Evolutionary conservation across 164 flowering plant genomes (phyloP), one percentile per base, ranked within the genome.

Genomic region (Santalum album): DNA sequence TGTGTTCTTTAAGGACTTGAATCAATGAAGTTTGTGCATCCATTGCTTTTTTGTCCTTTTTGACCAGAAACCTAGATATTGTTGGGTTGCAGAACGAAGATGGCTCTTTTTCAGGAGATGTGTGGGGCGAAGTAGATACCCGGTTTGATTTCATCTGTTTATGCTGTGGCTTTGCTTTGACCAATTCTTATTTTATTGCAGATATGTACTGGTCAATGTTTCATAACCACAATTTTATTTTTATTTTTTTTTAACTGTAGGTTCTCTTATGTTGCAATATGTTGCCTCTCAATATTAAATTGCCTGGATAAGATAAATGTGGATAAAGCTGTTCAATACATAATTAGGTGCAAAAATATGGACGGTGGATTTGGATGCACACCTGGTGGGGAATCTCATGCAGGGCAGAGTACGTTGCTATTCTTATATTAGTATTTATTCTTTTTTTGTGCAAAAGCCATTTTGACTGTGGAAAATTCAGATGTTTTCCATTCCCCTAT

Each of bases 341-440:
- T 91, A 27, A 75, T 88, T 21, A 88, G 95, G 63, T 91, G 96
- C 80, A 82, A 86, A 77, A 91, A 88, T 68, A 23, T 82, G 52
- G 95, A 91, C 71, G 98, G 96, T 55, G 98, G 98, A 36, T 91
- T 91, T 74, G 98, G 98, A 65, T 76, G 98, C 73, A 81, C 80
- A 14, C 96, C 98, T 71, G 96, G 98, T 59, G 98, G 70, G 32
- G 98, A 88, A 65, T 91, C 98, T 38, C 96, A 88, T 74, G 78
- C 96, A 3, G 98, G 98, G 25, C 98, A 91, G 71, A 82, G 97
- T 90, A 79, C 49, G 86, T 73, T 45, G 19, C 29, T 35, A 21
- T 9, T 51, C 12, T 44, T 51, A 12, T 19, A 40, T 29, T 29
- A 29, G 9, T 29, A 4, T 29, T 29, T n/a, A n/a, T n/a, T 29